Evolutionary conservation across 768 basidiomycete genomes (phyloP).

Genomic region (Saitozyma sp.): DNA sequence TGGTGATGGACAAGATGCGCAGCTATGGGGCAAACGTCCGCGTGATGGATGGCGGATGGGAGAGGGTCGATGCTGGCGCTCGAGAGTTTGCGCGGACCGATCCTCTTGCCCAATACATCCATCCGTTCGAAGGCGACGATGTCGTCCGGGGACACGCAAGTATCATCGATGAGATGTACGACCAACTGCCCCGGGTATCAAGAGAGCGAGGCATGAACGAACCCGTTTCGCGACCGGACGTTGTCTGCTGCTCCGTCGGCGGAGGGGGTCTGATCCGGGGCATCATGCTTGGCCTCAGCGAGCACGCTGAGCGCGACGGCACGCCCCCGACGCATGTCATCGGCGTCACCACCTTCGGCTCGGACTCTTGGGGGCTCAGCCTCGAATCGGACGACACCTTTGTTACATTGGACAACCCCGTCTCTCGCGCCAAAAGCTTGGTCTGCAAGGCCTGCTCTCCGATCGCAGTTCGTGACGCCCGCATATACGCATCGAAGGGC

Average conservation of each 20-base stretch:
- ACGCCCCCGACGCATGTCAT: constrained; percentile 10
- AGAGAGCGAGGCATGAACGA: neutral
- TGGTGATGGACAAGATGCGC: constrained; percentile 12
- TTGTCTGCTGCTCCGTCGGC: constrained; percentile 17
- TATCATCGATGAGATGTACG: constrained; percentile 21
- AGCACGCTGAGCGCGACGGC: neutral
- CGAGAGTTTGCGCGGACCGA: constrained; percentile 7
- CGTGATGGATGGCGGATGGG: constrained; percentile 6
- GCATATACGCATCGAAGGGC: neutral
- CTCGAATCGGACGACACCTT: constrained; percentile 1
- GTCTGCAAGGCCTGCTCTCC: constrained; percentile 1
- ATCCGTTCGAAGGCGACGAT: constrained; percentile 27
- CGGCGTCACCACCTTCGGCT: constrained; percentile 13
- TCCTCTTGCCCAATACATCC: constrained; percentile 17
- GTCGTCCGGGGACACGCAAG: constrained; percentile 18
- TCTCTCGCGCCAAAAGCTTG: neutral
- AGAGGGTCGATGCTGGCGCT: constrained; percentile 15
- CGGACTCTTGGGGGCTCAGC: constrained; percentile 6
- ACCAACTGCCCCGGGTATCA: constrained; percentile 9
- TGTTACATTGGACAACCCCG: neutral
- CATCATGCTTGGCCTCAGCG: constrained; percentile 19
- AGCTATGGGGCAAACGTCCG: constrained; percentile 17
- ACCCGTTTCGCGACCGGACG: constrained; percentile 5
- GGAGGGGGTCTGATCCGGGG: constrained; percentile 25
- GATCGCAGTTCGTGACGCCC: constrained; percentile 1